phyloP scores from a whole-genome alignment of 768 basidiomycete genomes.

The Suillus subalutaceus region DNA sequence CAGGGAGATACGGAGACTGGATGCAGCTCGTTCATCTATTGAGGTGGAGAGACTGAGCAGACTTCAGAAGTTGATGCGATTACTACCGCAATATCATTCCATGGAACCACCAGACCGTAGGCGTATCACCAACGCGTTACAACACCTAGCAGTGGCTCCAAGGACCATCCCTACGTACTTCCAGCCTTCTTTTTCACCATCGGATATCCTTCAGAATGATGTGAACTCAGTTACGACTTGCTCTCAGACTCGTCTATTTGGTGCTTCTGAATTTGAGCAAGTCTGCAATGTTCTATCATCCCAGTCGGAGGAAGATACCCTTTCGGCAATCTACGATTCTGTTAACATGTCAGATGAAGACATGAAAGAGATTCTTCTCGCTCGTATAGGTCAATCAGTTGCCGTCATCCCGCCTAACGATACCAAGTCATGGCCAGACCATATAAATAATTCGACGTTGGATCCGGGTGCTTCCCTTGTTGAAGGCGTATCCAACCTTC shows the following conservation, averaged over 20 bases:
- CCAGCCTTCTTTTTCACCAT: conserved; percentile 14
- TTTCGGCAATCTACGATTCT: background rate
- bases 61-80: conserved; percentile 45
- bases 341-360: conserved; percentile 6
- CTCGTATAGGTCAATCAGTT: conserved; percentile 9
- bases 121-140: conserved; percentile 32
- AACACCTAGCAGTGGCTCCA: conserved; percentile 13
- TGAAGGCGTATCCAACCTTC: background rate
- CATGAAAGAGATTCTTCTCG: conserved; percentile 6
- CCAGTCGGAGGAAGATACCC: background rate
- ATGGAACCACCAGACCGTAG: conserved; percentile 34
- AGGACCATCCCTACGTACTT: conserved; percentile 13
- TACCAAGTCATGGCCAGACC: background rate
- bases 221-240: background rate
- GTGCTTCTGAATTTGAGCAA: background rate
- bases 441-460: background rate
- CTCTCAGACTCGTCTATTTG: background rate
- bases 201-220: conserved; percentile 6
- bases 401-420: background rate
- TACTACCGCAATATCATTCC: conserved; percentile 41
- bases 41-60: conserved; percentile 62
- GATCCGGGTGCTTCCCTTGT: background rate
- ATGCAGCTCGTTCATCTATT: conserved; percentile 54
- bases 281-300: background rate
- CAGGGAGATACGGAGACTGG: conserved; percentile 49